Percentiles rank a stretch among this genome's conserved stretches.
These are phyloP conservation scores for Saccharomycopsis babjevae DNA, from an alignment of 805 yeast species.

Conservation along the genomic window DNA sequence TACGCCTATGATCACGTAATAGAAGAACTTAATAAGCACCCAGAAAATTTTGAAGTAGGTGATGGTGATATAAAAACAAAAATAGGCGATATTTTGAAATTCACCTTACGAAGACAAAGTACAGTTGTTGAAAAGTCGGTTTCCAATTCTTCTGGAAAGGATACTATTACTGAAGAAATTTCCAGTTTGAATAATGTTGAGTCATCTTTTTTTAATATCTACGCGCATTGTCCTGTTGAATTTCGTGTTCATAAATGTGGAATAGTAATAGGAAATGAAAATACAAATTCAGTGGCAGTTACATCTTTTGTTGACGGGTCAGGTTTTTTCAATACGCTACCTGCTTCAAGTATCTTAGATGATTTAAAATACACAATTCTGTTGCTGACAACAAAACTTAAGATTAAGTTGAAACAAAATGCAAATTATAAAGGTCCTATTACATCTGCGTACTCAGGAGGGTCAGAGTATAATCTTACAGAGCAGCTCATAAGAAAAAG, in stretches of 20 bases:
- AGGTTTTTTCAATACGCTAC: slow-evolving; percentile 48
- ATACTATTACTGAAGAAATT: background rate
- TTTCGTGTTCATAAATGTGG: slow-evolving; percentile 56
- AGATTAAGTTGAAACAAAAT: slow-evolving; percentile 58
- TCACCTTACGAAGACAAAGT: background rate
- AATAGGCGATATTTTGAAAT: background rate
- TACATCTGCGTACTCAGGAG: slow-evolving; percentile 17
- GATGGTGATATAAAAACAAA: slow-evolving; percentile 4
- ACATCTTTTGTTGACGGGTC: slow-evolving; percentile 44
- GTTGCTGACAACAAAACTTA: slow-evolving; percentile 40
- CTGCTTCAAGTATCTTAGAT: slow-evolving; percentile 43
- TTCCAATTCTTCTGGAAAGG: background rate
- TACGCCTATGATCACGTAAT: slow-evolving; percentile 62
- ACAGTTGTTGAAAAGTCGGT: background rate
- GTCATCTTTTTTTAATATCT: background rate
- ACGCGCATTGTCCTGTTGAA: slow-evolving; percentile 49
- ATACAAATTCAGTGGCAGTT: slow-evolving; percentile 64
- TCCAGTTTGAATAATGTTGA: background rate
- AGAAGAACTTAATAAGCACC: slow-evolving; percentile 26
- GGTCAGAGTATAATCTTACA: slow-evolving; percentile 23
- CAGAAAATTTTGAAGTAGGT: background rate
- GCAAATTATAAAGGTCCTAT: slow-evolving; percentile 42
- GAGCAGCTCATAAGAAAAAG: slow-evolving; percentile 18
- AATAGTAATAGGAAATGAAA: slow-evolving; percentile 66
- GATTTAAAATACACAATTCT: slow-evolving; percentile 38